These are phyloP conservation scores for Raphanus raphanistrum DNA, from an alignment of 345 rosid genomes.

Conservation along the genomic window DNA sequence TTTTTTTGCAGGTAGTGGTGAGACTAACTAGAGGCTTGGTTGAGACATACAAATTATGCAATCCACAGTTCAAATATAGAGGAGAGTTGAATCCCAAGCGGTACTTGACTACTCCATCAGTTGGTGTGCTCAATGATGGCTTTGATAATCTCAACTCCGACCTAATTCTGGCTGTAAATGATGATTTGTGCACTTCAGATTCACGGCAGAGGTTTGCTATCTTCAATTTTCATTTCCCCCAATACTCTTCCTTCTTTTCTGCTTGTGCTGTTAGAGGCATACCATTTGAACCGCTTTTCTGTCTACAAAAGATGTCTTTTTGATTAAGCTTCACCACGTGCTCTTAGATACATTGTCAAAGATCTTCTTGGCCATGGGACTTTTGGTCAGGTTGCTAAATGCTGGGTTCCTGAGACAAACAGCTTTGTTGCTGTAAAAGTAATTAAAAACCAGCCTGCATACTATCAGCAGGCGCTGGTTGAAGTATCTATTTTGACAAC, in stretches of 20 bases:
- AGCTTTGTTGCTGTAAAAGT: constrained; percentile 91
- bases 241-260: constrained; percentile 9
- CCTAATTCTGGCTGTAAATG: constrained; percentile 85
- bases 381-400: constrained; percentile 98
- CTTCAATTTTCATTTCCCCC: background rate
- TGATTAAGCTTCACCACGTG: constrained; percentile 30
- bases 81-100: constrained; percentile 95
- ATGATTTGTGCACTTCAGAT: constrained; percentile 63
- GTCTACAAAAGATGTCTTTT: constrained; percentile 7
- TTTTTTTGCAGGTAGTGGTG: constrained; percentile 69
- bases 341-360: constrained; percentile 84
- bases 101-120: constrained; percentile 91
- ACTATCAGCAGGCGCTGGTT: constrained; percentile 95
- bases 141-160: constrained; percentile 92
- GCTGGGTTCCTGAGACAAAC: constrained; percentile 79
- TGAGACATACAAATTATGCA: constrained; percentile 84
- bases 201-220: constrained; percentile 75
- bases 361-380: constrained; percentile 99
- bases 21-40: constrained; percentile 84
- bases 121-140: constrained; percentile 91
- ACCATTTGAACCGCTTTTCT: constrained; percentile 11
- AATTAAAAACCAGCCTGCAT: constrained; percentile 96
- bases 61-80: constrained; percentile 84
- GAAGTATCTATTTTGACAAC: constrained; percentile 94
- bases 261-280: constrained; percentile 13